A percentile compares a stretch with the other conserved stretches of the same genome.
phyloP scores from a whole-genome alignment of 495 filamentous ascomycete genomes.

The Penicillium roqueforti region DNA sequence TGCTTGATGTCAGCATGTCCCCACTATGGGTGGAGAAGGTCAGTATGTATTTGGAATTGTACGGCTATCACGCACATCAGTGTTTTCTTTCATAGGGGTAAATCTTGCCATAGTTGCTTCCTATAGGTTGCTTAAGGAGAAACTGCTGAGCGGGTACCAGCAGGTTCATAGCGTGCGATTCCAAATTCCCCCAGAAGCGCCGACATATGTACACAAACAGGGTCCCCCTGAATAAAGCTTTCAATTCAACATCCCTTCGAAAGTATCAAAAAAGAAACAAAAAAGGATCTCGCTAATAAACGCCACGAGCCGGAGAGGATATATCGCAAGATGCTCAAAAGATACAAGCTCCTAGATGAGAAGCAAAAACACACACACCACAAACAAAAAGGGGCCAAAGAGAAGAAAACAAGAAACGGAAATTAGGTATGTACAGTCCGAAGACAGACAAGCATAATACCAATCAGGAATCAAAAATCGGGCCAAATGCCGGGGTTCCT shows the following conservation, averaged over 20 bases:
- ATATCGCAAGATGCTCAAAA: background rate
- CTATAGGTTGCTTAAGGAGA: background rate
- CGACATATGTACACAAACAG: conserved; percentile 1
- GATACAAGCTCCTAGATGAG: background rate
- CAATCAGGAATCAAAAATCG: conserved; percentile 73
- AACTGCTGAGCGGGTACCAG: background rate
- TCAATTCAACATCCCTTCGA: background rate
- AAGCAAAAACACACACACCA: background rate
- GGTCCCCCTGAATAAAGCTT: background rate
- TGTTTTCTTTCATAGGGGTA: background rate
- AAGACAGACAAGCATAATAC: conserved; percentile 1
- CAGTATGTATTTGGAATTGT: conserved; percentile 3
- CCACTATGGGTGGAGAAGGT: background rate
- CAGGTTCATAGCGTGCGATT: conserved; percentile 5
- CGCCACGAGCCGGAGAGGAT: background rate
- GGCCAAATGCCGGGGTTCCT: conserved; percentile 68
- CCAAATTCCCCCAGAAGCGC: conserved; percentile 2
- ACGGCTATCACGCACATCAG: background rate
- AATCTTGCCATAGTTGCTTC: background rate
- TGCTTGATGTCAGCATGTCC: background rate
- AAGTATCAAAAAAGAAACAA: background rate
- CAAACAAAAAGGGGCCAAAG: background rate
- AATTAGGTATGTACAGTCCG: background rate
- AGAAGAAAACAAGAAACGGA: conserved; percentile 8
- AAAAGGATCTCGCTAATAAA: background rate